Conservation (phyloP, 495 filamentous ascomycete genomes). For the Annulohypoxylon nitens region DNA sequence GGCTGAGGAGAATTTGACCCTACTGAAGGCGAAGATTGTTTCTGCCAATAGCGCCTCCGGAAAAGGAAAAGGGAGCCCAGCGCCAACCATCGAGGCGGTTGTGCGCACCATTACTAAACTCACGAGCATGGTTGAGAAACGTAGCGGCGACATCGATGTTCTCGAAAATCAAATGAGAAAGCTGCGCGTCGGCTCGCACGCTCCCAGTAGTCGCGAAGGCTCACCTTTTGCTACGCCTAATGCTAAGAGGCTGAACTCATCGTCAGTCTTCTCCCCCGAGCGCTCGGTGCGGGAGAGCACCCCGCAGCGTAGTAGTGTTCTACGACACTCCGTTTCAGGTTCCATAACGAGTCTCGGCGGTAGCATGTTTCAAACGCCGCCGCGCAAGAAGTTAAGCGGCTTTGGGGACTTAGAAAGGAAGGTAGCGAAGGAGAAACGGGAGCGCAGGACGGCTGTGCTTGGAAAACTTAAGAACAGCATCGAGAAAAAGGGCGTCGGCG, state of each 20-base stretch:
- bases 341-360: conserved; percentile 60
- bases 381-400: conserved; percentile 68
- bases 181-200: conserved; percentile 67
- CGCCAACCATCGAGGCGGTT: conserved; percentile 90
- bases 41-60: conserved; percentile 62
- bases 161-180: conserved; percentile 86
- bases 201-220: conserved; percentile 66
- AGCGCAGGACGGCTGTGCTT: conserved; percentile 67
- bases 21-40: conserved; percentile 85
- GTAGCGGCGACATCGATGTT: conserved; percentile 87
- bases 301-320: conserved; percentile 54
- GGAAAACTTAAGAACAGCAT: conserved; percentile 56
- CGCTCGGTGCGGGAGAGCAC: conserved; percentile 57
- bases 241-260: conserved; percentile 55
- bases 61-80: conserved; percentile 58
- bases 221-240: conserved; percentile 74
- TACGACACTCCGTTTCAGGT: conserved; percentile 62
- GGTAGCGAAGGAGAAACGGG: conserved; percentile 64
- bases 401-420: conserved; percentile 65
- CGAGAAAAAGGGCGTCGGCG: conserved; percentile 54
- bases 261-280: conserved; percentile 69
- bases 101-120: conserved; percentile 91
- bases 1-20: conserved; percentile 81
- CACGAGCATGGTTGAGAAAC: conserved; percentile 90
- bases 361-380: conserved; percentile 53